Percentiles rank a stretch among this genome's conserved stretches.
Evolutionary conservation across 495 filamentous ascomycete species (phyloP).

Genomic region (Xylaria acuta): DNA sequence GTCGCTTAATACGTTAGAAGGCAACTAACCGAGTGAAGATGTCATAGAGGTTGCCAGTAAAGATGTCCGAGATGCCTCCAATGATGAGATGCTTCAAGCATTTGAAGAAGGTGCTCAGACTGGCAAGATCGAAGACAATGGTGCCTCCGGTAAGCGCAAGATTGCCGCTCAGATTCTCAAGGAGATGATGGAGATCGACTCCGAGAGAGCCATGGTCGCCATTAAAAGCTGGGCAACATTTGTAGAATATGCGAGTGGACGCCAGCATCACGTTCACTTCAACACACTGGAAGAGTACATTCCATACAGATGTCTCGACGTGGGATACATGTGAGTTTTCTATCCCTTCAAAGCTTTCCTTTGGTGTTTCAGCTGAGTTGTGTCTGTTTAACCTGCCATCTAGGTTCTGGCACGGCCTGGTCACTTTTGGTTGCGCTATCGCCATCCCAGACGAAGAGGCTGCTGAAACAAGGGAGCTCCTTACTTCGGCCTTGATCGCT

Average conservation of each 20-base stretch:
- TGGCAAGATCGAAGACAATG: neutral
- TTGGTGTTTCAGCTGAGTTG: neutral
- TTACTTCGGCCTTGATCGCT: constrained; percentile 33
- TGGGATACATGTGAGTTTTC: constrained; percentile 1
- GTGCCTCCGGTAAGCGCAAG: neutral
- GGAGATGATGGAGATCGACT: neutral
- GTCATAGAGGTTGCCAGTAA: constrained; percentile 14
- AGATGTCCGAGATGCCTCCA: neutral
- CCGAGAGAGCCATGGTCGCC: constrained; percentile 11
- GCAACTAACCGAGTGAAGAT: neutral
- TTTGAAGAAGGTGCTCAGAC: constrained; percentile 7
- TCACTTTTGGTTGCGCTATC: constrained; percentile 26
- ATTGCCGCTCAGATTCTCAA: neutral
- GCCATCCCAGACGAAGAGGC: constrained; percentile 5
- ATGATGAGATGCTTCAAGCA: constrained; percentile 7
- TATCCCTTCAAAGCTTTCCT: neutral
- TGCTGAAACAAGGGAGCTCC: constrained; percentile 30
- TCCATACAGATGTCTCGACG: neutral
- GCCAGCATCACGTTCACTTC: constrained; percentile 21
- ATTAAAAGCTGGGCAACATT: constrained; percentile 35
- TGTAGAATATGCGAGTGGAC: constrained; percentile 26
- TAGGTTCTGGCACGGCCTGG: constrained; percentile 24
- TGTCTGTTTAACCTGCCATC: neutral
- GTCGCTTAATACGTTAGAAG: neutral
- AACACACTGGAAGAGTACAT: constrained; percentile 31